phyloP scores from a whole-genome alignment of 805 yeast species.

The Cyberlindnera xylosilytica region DNA sequence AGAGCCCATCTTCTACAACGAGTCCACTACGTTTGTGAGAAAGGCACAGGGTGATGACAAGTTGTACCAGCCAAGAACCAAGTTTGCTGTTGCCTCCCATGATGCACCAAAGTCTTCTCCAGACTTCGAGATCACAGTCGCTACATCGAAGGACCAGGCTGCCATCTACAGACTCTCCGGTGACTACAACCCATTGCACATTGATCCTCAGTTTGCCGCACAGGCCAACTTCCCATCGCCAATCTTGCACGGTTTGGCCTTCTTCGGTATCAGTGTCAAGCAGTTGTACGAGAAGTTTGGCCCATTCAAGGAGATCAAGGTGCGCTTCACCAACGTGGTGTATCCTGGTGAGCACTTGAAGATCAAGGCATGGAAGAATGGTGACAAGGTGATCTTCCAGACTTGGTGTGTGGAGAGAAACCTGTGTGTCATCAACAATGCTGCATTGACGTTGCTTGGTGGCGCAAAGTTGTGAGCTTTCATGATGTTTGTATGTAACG shows the following conservation, averaged over 20 bases:
- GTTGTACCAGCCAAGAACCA: conserved; percentile 43
- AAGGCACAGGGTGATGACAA: conserved; percentile 57
- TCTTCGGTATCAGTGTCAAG: conserved; percentile 80
- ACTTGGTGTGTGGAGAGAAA: conserved; percentile 77
- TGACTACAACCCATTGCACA: conserved; percentile 92
- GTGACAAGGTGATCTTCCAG: conserved; percentile 66
- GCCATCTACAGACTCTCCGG: conserved; percentile 89
- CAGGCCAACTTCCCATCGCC: conserved; percentile 85
- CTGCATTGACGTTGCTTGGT: conserved; percentile 64
- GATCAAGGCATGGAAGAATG: conserved; percentile 81
- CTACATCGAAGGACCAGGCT: conserved; percentile 72
- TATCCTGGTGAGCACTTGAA: conserved; percentile 91
- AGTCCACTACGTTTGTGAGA: conserved; percentile 80
- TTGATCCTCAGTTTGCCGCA: conserved; percentile 87
- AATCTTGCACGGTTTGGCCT: conserved; percentile 88
- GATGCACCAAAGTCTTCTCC: conserved; percentile 62
- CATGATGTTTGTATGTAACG: too few species aligned
- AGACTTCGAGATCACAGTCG: conserved; percentile 57
- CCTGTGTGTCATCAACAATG: conserved; percentile 76
- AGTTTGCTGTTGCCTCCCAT: conserved; percentile 63
- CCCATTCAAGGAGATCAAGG: conserved; percentile 77
- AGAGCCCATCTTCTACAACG: conserved; percentile 73
- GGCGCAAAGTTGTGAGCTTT: conserved; percentile 16
- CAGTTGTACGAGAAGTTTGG: conserved; percentile 79
- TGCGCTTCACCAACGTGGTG: conserved; percentile 85